phyloP scores from a whole-genome alignment of 768 basidiomycete genomes.

The Favolaschia claudopus region DNA sequence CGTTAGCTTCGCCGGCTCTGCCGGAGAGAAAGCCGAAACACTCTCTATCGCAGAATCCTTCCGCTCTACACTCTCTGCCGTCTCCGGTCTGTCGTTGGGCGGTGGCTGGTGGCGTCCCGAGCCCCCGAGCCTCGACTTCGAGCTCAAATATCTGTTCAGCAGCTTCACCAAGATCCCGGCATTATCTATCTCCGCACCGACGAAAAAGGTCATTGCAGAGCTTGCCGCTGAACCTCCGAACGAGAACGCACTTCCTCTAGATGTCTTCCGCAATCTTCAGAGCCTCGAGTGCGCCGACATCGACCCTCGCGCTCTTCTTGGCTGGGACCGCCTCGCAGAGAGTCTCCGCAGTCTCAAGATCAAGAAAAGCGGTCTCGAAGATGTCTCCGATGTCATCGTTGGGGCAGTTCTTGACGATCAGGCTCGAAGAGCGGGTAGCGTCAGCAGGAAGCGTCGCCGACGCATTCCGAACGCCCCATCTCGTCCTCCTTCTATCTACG shows the following conservation, averaged over 20 bases:
- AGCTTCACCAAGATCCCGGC: slow-evolving; percentile 91
- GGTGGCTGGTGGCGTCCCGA: slow-evolving; percentile 76
- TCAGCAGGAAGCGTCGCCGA: slow-evolving; percentile 54
- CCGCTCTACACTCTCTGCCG: slow-evolving; percentile 76
- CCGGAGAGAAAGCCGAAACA: slow-evolving; percentile 71
- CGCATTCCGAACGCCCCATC: slow-evolving; percentile 48
- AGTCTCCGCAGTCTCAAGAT: slow-evolving; percentile 78
- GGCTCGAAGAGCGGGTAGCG: slow-evolving; percentile 64
- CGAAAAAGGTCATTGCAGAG: slow-evolving; percentile 71
- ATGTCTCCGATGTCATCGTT: slow-evolving; percentile 79
- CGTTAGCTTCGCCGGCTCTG: slow-evolving; percentile 56
- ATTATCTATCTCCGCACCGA: slow-evolving; percentile 69
- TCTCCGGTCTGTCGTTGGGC: slow-evolving; percentile 79
- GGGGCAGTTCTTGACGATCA: slow-evolving; percentile 83
- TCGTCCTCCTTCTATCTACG: slow-evolving; percentile 55
- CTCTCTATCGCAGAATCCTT: slow-evolving; percentile 78
- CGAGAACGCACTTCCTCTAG: slow-evolving; percentile 80
- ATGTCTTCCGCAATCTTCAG: slow-evolving; percentile 86
- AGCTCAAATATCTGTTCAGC: slow-evolving; percentile 89
- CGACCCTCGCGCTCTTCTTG: slow-evolving; percentile 82
- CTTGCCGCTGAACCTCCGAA: slow-evolving; percentile 72
- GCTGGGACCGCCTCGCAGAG: slow-evolving; percentile 83
- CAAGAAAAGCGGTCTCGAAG: slow-evolving; percentile 81
- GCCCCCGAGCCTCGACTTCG: slow-evolving; percentile 66
- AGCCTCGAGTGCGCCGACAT: slow-evolving; percentile 78